Base-by-base conservation (phyloP, 192 early-diverging fungal species). In the Backusella circina region DNA sequence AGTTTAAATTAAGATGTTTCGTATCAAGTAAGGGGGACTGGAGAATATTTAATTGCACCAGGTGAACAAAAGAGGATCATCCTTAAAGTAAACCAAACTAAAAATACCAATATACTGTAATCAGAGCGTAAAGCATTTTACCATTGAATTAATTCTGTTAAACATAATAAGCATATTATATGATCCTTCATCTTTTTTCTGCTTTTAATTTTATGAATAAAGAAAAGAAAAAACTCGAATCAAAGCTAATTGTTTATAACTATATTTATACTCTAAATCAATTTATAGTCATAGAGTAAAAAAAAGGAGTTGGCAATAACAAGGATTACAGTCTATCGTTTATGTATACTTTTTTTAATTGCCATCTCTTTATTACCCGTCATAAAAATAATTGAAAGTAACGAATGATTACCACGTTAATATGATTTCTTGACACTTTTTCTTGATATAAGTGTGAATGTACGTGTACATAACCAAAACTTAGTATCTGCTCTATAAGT, bases 1-100 rank as follows among this genome's bases (percentile, higher is more conserved):
- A 61, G 54, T 61, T 61, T 61, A 61, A 61, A 61, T 28, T 61
- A 28, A 28, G 54, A 61, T 61, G 54, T 61, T 61, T 61, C 54
- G 54, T 61, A 61, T 61, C 54, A 61, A 61, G 23, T 12, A 61
- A 57, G 54, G 54, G 51, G 54, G 10, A 8, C 8, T 61, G 54
- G 28, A 61, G 8, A 61, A 28, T 61, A 61, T 61, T 28, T 61
- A 61, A 61, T 61, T 61, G 54, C 54, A 61, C 54, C 54, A 61
- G 54, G 54, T 61, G 54, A 28, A 26, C 54, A 61, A 61, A 12
- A 61, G 23, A 61, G 26, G 54, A 61, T 26, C 54, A 28, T 61
- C 54, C 54, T 61, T 61, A 28, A 13, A 61, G 23, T n/a, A 61
- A 61, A 61, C 26, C 9, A 61, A 61, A 61, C 54, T 61, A 61